Evolutionary conservation across 352 stramenopile species (phyloP).

Genomic region (Phytophthora nicotianae): DNA sequence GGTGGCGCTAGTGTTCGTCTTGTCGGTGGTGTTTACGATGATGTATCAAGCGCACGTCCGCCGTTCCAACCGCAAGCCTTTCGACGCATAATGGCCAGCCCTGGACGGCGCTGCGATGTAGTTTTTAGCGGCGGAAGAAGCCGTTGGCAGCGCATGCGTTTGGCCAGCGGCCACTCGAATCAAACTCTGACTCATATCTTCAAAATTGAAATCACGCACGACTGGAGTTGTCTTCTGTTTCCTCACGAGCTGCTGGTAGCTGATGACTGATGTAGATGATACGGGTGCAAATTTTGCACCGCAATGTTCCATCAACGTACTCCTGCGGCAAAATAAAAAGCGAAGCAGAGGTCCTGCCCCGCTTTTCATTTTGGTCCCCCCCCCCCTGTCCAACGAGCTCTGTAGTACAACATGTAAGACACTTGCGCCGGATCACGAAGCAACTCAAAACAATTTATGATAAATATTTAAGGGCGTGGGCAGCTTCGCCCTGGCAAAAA

Average conservation of each 20-base stretch:
- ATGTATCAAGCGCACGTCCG: constrained; percentile 55
- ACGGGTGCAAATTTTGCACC: background rate
- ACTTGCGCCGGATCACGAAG: constrained; percentile 10
- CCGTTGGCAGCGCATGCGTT: constrained; percentile 9
- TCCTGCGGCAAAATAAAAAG: too few species aligned
- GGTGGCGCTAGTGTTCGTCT: constrained; percentile 56
- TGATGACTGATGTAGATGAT: background rate
- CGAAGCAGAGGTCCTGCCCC: too few species aligned
- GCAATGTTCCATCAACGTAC: background rate
- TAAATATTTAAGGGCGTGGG: constrained; percentile 36
- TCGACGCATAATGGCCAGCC: constrained; percentile 21
- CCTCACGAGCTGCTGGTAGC: constrained; percentile 16
- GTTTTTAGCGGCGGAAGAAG: constrained; percentile 15
- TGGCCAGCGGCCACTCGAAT: background rate
- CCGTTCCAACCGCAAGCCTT: constrained; percentile 32
- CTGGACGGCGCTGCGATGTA: background rate
- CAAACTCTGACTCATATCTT: constrained; percentile 17
- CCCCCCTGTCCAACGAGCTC: background rate
- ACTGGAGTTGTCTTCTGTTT: constrained; percentile 19
- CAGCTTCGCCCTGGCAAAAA: background rate
- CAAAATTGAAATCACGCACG: constrained; percentile 14
- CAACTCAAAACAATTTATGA: constrained; percentile 21
- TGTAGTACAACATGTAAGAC: constrained; percentile 7
- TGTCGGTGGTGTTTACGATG: constrained; percentile 59
- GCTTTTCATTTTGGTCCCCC: constrained; percentile 11